Percentiles rank a stretch among this genome's conserved stretches.
Evolutionary conservation across 2,329 filamentous ascomycete species (phyloP).

Genomic region (Chrysosporium queenslandicum): DNA sequence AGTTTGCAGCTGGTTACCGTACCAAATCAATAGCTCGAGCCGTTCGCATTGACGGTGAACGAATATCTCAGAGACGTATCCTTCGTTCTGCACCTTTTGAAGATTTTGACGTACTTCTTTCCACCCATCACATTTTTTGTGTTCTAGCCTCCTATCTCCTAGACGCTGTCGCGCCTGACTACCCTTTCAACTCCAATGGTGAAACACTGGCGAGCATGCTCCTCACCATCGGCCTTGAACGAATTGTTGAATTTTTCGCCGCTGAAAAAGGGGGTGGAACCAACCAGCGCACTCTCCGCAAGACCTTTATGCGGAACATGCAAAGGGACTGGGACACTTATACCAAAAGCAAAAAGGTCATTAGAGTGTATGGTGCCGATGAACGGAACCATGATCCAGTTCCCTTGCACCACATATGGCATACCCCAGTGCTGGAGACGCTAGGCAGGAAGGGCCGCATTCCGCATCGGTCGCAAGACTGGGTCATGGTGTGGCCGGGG

Average conservation of each 20-base stretch:
- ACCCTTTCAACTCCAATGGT: constrained; percentile 21
- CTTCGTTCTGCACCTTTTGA: constrained; percentile 34
- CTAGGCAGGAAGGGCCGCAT: constrained; percentile 23
- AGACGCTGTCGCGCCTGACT: constrained; percentile 30
- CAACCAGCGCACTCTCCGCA: constrained; percentile 33
- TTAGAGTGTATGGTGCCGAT: constrained; percentile 28
- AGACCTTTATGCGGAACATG: constrained; percentile 37
- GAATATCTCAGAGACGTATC: constrained; percentile 30
- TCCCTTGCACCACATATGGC: constrained; percentile 32
- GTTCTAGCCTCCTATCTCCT: constrained; percentile 33
- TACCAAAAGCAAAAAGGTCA: constrained; percentile 32
- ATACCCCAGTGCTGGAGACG: constrained; percentile 29
- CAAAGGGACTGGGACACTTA: constrained; percentile 31
- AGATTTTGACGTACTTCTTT: constrained; percentile 31
- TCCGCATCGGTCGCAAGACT: constrained; percentile 28
- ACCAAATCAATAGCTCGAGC: constrained; percentile 29
- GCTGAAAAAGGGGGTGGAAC: constrained; percentile 36
- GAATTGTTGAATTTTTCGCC: constrained; percentile 36
- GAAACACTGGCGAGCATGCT: constrained; percentile 35
- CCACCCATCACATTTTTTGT: constrained; percentile 36
- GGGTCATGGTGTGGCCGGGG: constrained; percentile 27
- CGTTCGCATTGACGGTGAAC: constrained; percentile 30
- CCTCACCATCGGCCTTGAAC: constrained; percentile 30
- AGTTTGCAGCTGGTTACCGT: constrained; percentile 32
- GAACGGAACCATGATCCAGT: constrained; percentile 23